A percentile compares a stretch with the other conserved stretches of the same genome.
phyloP scores from a whole-genome alignment of 768 basidiomycete genomes.

The Calocybe gangraenosa region DNA sequence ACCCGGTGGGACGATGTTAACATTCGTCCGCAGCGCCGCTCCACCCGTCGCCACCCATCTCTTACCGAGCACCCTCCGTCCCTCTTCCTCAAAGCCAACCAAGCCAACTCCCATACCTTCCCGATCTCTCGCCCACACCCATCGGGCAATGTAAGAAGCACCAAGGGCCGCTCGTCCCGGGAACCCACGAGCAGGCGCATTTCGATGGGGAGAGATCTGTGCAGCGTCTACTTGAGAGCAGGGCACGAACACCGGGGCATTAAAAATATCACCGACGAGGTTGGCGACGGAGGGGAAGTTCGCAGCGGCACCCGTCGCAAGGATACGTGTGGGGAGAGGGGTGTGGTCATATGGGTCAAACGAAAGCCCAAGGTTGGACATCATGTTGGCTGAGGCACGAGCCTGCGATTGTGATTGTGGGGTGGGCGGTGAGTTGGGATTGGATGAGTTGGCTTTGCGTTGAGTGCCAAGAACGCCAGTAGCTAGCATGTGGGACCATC shows the following conservation, averaged over 20 bases:
- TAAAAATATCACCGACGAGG: constrained; percentile 78
- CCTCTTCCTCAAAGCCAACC: constrained; percentile 77
- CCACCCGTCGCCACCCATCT: constrained; percentile 71
- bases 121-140: constrained; percentile 72
- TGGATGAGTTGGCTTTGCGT: constrained; percentile 23
- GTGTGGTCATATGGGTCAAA: constrained; percentile 79
- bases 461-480: constrained; percentile 61
- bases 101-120: constrained; percentile 41
- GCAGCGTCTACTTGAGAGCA: constrained; percentile 75
- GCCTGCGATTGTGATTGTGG: constrained; percentile 7
- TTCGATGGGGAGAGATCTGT: constrained; percentile 65
- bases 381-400: constrained; percentile 20
- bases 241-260: constrained; percentile 75
- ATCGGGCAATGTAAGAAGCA: constrained; percentile 74
- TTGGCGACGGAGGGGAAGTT: constrained; percentile 83
- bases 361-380: constrained; percentile 54
- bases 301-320: constrained; percentile 76
- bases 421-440: constrained; percentile 5
- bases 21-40: constrained; percentile 53
- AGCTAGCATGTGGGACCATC: constrained; percentile 71
- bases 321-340: constrained; percentile 58
- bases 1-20: constrained; percentile 35
- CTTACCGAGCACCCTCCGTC: constrained; percentile 64
- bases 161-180: constrained; percentile 70
- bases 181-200: constrained; percentile 67